phyloP scores from a whole-genome alignment of 169 alveolate species.

The Perkinsus marinus region DNA sequence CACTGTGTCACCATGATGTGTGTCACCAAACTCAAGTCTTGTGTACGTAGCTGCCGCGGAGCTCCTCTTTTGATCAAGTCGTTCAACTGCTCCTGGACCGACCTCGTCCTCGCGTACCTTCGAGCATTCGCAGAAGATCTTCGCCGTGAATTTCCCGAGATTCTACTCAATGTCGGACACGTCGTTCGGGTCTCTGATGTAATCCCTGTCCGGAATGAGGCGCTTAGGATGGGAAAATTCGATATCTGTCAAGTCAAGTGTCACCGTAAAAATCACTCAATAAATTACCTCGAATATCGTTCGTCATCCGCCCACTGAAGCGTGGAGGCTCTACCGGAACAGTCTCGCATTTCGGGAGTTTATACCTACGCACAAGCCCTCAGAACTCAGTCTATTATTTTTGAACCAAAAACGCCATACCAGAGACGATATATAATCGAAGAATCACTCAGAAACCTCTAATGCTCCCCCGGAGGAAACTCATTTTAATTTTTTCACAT shows the following conservation, averaged over 20 bases:
- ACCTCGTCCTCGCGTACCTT: neutral
- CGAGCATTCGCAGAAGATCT: neutral
- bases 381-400: too few species aligned
- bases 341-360: neutral
- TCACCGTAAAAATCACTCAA: neutral
- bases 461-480: too few species aligned
- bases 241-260: neutral
- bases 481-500: too few species aligned
- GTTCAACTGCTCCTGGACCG: neutral
- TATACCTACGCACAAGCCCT: neutral
- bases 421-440: too few species aligned
- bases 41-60: neutral
- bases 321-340: neutral
- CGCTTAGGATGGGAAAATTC: neutral
- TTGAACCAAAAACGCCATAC: too few species aligned
- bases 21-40: neutral
- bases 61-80: neutral
- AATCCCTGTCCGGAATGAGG: neutral
- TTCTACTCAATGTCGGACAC: neutral
- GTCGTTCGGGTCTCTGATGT: constrained; percentile 5
- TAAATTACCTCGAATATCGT: neutral
- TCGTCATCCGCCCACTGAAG: neutral
- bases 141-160: neutral
- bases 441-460: too few species aligned
- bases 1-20: neutral